Conservation (phyloP, 306 rosid genomes). For the Quercus mongolica region DNA sequence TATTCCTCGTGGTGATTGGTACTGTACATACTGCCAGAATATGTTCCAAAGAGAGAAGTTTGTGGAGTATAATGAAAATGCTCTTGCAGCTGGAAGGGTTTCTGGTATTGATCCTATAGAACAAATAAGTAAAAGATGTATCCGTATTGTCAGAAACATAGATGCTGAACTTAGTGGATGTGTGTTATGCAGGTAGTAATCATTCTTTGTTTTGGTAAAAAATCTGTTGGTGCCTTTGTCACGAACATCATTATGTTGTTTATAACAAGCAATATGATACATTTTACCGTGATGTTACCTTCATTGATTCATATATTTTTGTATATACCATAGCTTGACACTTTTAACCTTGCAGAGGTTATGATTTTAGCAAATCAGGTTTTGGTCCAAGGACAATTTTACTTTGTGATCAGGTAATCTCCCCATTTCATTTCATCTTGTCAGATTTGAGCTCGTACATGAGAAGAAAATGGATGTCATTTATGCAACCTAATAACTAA, state of each 20-base stretch:
- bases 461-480: background rate
- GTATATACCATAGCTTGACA: constrained; percentile 13
- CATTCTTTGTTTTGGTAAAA: background rate
- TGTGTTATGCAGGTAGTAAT: constrained; percentile 81
- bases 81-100: constrained; percentile 90
- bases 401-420: constrained; percentile 90
- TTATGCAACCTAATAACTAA: background rate
- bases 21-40: constrained; percentile 85
- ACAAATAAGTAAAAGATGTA: constrained; percentile 82
- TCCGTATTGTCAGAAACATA: constrained; percentile 79
- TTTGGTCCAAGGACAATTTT: constrained; percentile 98
- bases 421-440: background rate
- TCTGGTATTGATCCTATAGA: constrained; percentile 89
- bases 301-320: constrained; percentile 13
- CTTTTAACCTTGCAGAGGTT: constrained; percentile 47
- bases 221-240: constrained; percentile 15
- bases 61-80: constrained; percentile 65
- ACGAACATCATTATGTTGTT: constrained; percentile 9
- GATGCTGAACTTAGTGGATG: constrained; percentile 90
- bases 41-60: constrained; percentile 66
- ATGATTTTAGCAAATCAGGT: constrained; percentile 96
- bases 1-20: constrained; percentile 83
- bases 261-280: background rate
- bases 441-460: constrained; percentile 12
- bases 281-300: constrained; percentile 9